These are phyloP conservation scores for Colletotrichum sojae DNA, from an alignment of 2,329 filamentous ascomycete genomes.

Conservation along the genomic window DNA sequence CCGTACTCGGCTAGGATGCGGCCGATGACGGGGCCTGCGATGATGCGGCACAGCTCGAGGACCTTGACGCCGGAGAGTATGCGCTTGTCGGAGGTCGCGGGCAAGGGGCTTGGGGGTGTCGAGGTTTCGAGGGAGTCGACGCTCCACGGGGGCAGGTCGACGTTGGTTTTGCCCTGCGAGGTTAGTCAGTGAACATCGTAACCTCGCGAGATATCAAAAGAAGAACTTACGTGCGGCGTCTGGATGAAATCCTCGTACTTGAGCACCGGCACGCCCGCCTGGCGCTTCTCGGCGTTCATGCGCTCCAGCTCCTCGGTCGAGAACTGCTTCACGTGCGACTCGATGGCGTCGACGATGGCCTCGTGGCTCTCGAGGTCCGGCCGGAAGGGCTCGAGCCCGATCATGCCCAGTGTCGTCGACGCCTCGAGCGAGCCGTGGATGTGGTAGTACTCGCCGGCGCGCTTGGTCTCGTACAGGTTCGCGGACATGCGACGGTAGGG, in stretches of 20 bases:
- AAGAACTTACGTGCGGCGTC: conserved; percentile 63
- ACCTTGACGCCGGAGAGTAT: conserved; percentile 76
- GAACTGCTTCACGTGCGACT: conserved; percentile 69
- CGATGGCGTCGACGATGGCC: conserved; percentile 71
- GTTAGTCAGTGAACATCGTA: too few relatives aligned
- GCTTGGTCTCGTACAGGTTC: conserved; percentile 78
- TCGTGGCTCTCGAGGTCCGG: conserved; percentile 73
- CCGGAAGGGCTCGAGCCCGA: conserved; percentile 74
- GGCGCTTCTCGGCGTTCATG: conserved; percentile 68
- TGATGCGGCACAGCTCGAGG: conserved; percentile 81
- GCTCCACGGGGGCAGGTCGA: conserved; percentile 60
- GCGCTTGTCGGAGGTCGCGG: conserved; percentile 43
- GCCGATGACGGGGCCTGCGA: conserved; percentile 81
- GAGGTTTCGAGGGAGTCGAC: conserved; percentile 65
- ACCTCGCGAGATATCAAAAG: too few relatives aligned
- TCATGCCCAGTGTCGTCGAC: conserved; percentile 77
- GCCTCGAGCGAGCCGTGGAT: conserved; percentile 83
- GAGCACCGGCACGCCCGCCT: conserved; percentile 73
- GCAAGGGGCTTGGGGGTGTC: conserved; percentile 63
- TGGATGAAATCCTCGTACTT: conserved; percentile 72
- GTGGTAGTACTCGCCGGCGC: conserved; percentile 78
- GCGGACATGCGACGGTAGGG: conserved; percentile 80
- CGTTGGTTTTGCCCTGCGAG: conserved; percentile 60
- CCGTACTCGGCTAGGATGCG: conserved; percentile 82
- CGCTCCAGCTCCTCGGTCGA: conserved; percentile 69